A percentile compares a stretch with the other conserved stretches of the same genome.
Evolutionary conservation across 352 stramenopile genomes (phyloP).

Genomic region (Globisporangium apiculatum): DNA sequence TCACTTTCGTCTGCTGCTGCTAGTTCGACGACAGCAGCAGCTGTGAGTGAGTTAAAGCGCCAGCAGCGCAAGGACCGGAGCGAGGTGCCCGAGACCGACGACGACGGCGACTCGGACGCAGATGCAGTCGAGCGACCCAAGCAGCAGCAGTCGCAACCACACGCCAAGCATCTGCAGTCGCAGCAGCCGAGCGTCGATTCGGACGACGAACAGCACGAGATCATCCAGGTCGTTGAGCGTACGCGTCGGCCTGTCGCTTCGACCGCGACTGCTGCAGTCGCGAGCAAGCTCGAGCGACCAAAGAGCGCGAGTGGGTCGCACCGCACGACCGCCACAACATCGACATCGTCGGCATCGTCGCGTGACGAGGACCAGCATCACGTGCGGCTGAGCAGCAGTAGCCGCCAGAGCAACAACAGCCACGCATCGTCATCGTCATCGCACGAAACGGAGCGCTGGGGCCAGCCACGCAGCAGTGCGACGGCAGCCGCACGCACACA

Average conservation of each 20-base stretch:
- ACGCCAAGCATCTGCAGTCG: neutral
- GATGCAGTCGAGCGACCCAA: constrained; percentile 14
- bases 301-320: constrained; percentile 26
- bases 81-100: constrained; percentile 35
- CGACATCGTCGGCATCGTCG: neutral
- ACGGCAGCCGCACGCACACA: constrained; percentile 22
- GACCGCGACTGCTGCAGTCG: constrained; percentile 5
- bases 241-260: constrained; percentile 13
- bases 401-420: constrained; percentile 25
- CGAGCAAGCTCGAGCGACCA: constrained; percentile 29
- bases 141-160: constrained; percentile 15
- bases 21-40: neutral
- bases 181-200: constrained; percentile 20
- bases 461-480: constrained; percentile 24
- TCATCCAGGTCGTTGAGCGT: constrained; percentile 34
- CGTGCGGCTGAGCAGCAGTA: constrained; percentile 6
- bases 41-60: neutral
- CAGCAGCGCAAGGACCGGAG: constrained; percentile 16
- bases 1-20: neutral
- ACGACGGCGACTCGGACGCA: constrained; percentile 27
- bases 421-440: constrained; percentile 18
- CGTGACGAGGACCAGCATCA: constrained; percentile 25
- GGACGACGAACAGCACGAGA: constrained; percentile 33
- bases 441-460: constrained; percentile 39
- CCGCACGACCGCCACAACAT: constrained; percentile 5